These are phyloP conservation scores for Spinellus fusiger DNA, from an alignment of 192 early-diverging fungal genomes.

Conservation along the genomic window DNA sequence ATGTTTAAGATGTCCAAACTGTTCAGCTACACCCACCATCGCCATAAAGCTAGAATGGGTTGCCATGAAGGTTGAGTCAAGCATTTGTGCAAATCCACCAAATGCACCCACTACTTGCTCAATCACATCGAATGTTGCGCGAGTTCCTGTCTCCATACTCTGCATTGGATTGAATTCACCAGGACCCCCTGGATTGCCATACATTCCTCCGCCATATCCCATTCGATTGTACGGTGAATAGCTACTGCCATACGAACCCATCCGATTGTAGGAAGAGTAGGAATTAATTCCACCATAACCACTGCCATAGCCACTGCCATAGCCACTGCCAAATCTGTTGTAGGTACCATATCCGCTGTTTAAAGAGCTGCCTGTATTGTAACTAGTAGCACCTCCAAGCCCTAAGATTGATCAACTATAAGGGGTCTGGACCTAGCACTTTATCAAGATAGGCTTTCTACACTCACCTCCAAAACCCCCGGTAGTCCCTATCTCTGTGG, in stretches of 20 bases:
- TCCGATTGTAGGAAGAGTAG: conserved; percentile 22
- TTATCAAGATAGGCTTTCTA: not conserved
- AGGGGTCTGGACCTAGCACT: conserved; percentile 19
- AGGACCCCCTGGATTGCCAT: conserved; percentile 46
- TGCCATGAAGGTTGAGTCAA: conserved; percentile 96
- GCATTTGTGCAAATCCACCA: conserved; percentile 96
- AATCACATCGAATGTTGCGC: conserved; percentile 87
- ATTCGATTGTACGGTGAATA: not conserved
- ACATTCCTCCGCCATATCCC: conserved; percentile 21
- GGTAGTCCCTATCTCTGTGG: conserved; percentile 21
- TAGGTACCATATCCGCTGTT: conserved; percentile 38
- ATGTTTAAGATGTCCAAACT: conserved; percentile 84
- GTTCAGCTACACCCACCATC: conserved; percentile 97
- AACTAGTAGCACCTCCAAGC: conserved; percentile 25
- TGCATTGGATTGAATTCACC: conserved; percentile 68
- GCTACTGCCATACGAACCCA: conserved; percentile 31
- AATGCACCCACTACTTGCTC: conserved; percentile 93
- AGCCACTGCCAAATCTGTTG: conserved; percentile 26
- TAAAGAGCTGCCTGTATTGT: conserved; percentile 28
- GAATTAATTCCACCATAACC: conserved; percentile 27
- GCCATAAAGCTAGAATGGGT: conserved; percentile 92
- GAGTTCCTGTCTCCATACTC: conserved; percentile 84
- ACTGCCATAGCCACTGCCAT: conserved; percentile 35
- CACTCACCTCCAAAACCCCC: conserved; percentile 5
- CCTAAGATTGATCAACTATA: not conserved